These are phyloP conservation scores for barrel medic (Medicago truncatula) DNA, from an alignment of 306 rosid species.

Conservation along the genomic window MtrunA17r5.0-ANR NC_053049.1:43015001-43015500, in stretches of 20 bases:
- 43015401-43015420: too few species aligned
- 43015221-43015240: constrained; percentile 18
- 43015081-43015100: constrained; percentile 19
- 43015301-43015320: constrained; percentile 71
- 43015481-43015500: too few species aligned
- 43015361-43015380: too few species aligned
- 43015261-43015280: constrained; percentile 16
- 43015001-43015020: too few species aligned
- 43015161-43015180: constrained; percentile 19
- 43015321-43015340: constrained; percentile 75
- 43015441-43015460: too few species aligned
- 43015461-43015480: too few species aligned
- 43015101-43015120: constrained; percentile 18
- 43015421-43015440: too few species aligned
- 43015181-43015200: constrained; percentile 18
- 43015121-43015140: not conserved
- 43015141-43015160: constrained; percentile 7
- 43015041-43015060: too few species aligned
- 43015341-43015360: constrained; percentile 84
- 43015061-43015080: not conserved
- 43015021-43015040: too few species aligned
- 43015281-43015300: constrained; percentile 33
- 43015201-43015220: constrained; percentile 12
- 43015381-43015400: too few species aligned
- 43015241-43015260: constrained; percentile 17